Conservation (phyloP, 2,329 filamentous ascomycete species). For the Colletotrichum sp. region DNA sequence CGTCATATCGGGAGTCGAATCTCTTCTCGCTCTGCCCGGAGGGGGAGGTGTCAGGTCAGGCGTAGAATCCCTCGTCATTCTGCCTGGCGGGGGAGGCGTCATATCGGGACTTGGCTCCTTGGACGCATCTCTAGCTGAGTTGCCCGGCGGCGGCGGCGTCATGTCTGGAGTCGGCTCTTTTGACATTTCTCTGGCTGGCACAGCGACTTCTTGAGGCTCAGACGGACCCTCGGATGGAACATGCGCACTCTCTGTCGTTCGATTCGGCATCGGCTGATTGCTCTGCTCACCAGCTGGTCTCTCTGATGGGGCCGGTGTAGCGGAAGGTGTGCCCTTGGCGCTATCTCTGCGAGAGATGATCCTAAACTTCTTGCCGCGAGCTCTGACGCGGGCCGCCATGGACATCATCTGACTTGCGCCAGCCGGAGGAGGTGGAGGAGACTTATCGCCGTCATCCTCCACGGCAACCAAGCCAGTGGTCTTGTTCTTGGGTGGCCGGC, state of each 20-base stretch:
- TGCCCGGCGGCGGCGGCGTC: neutral
- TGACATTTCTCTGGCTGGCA: neutral
- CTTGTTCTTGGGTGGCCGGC: conserved; percentile 15
- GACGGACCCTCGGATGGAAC: neutral
- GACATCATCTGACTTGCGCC: conserved; percentile 46
- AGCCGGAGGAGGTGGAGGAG: conserved; percentile 2
- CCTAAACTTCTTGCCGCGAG: conserved; percentile 58
- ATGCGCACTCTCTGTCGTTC: neutral
- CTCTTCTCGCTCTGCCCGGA: neutral
- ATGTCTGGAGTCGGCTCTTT: neutral
- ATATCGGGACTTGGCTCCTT: neutral
- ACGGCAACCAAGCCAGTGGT: neutral
- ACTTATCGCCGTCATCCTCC: neutral
- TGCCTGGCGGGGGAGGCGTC: neutral
- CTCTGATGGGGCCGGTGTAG: neutral
- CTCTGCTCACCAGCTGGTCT: neutral
- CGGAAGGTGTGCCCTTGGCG: neutral
- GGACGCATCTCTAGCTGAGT: neutral
- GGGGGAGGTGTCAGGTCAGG: neutral
- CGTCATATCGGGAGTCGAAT: conserved; percentile 1
- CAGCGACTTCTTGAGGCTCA: neutral
- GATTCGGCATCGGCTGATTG: neutral
- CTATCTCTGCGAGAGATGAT: conserved; percentile 43
- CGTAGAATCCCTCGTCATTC: neutral
- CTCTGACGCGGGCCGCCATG: conserved; percentile 61